Evolutionary conservation across 2,329 filamentous ascomycete species (phyloP), one percentile per base, ranked within the genome.

Genomic region (Raffaelea deltoideospora): DNA sequence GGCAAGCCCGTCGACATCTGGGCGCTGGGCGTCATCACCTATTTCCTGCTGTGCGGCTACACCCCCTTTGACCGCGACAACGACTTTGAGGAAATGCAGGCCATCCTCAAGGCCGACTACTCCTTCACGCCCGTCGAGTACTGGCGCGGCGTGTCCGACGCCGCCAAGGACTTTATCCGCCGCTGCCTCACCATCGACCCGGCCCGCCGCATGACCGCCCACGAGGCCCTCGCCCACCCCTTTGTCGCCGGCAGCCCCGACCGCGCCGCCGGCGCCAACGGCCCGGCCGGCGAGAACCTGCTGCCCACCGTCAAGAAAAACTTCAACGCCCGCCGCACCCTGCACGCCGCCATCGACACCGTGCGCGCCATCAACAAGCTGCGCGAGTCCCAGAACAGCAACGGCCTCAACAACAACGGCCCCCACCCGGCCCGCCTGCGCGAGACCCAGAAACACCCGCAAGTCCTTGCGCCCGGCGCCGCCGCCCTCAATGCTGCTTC

Each of bases 41-140:
- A 96, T 64, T 98, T 98, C 64, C 67, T 98, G 22, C 77, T 98
- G 35, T 96, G 90, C 59, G 90, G 90, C 41, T 96, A 96, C 62
- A 98, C 90, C 1, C 90, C 90, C 11, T 98, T 98, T 56, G 90
- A 98, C 60, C 81, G 90, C 38, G 90, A 96, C 58, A 88, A 78
- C 49, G 94, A 98, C 59, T 78, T 96, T 52, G 90, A 98, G 63
- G 90, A 98, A 63, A 96, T 98, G 88, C 88, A 96, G 63, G 90
- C 90, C 48, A 98, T 98, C 53, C 74, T 96, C 39, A 82, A 86
- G 43, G 90, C 90, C 41, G 88, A 96, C 63, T 98, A 96, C 65
- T 82, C 76, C 52, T 98, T 96, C 59, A 88, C 84, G 4, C 90
- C 90, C 2, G 62, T 83, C 43, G 88, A 95, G 55, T 96, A 96